phyloP scores from a whole-genome alignment of 1,139 yeast genomes.

The Saccharomycopsis hybrid region DNA sequence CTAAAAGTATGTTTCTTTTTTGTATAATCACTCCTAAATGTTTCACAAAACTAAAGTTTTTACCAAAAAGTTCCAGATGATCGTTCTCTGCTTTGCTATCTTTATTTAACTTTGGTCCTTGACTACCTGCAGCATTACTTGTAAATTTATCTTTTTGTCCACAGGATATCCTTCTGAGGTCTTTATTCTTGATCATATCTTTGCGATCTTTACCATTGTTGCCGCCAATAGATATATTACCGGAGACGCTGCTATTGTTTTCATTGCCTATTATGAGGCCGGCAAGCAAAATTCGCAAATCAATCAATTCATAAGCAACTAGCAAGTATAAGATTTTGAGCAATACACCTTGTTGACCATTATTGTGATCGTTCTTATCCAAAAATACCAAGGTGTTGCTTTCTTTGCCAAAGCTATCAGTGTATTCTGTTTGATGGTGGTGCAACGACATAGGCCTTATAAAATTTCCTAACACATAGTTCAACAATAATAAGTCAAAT shows the following conservation, averaged over 20 bases:
- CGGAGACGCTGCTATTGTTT: no score
- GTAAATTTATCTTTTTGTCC: not conserved
- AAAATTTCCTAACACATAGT: not conserved
- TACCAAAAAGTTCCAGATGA: not conserved
- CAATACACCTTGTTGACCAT: no score
- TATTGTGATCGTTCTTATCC: no score
- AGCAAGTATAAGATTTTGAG: constrained; percentile 3
- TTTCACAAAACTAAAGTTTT: not conserved
- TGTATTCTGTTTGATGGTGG: not conserved
- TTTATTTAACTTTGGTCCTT: no score
- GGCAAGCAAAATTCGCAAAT: constrained; percentile 1
- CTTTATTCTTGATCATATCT: not conserved
- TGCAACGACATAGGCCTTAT: no score
- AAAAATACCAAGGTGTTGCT: not conserved
- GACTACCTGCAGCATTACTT: not conserved
- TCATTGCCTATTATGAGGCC: not conserved
- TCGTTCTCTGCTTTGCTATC: not conserved
- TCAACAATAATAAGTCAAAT: constrained; percentile 1
- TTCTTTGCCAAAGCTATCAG: not conserved
- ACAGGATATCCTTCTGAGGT: not conserved
- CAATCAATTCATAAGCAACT: constrained; percentile 4
- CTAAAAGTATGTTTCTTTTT: not conserved
- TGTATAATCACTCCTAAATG: not conserved
- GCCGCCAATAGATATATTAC: no score
- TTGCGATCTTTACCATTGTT: no score